Evolutionary conservation across 2,329 filamentous ascomycete genomes (phyloP).

Genomic region (Didymella pinodella): DNA sequence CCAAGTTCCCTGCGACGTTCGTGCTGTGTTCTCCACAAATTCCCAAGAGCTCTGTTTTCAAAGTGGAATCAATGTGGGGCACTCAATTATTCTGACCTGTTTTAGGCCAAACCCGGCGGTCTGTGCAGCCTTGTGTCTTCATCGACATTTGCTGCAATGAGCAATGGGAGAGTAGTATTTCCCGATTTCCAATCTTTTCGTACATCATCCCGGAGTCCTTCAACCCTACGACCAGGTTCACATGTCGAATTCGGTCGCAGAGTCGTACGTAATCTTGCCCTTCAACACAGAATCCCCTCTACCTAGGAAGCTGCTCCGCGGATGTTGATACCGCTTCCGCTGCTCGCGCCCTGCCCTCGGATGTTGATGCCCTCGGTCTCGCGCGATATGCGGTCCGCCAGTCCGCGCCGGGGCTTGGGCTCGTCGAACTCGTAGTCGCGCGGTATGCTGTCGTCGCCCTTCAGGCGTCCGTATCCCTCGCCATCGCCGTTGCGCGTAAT

Average conservation of each 20-base stretch:
- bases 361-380: slow-evolving; percentile 44
- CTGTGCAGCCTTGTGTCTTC: not conserved
- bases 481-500: slow-evolving; percentile 40
- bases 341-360: slow-evolving; percentile 37
- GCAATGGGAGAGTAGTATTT: not conserved
- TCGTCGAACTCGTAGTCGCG: slow-evolving; percentile 38
- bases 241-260: not conserved
- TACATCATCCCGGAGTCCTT: not conserved
- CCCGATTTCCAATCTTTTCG: not conserved
- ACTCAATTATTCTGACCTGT: no score
- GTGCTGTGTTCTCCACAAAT: no score
- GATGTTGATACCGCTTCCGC: slow-evolving; percentile 40
- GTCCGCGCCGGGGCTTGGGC: slow-evolving; percentile 28
- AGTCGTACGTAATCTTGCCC: not conserved
- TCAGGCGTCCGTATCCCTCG: slow-evolving; percentile 41
- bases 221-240: not conserved
- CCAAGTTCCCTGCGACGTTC: no score
- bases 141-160: not conserved
- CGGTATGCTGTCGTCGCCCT: slow-evolving; percentile 41
- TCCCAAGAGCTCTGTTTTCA: no score
- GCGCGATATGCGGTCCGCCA: slow-evolving; percentile 22
- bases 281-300: not conserved
- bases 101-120: not conserved
- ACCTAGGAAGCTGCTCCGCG: slow-evolving; percentile 41
- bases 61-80: not conserved